Base-by-base conservation (phyloP, 805 yeast genomes). In the Candida ulmi region DNA sequence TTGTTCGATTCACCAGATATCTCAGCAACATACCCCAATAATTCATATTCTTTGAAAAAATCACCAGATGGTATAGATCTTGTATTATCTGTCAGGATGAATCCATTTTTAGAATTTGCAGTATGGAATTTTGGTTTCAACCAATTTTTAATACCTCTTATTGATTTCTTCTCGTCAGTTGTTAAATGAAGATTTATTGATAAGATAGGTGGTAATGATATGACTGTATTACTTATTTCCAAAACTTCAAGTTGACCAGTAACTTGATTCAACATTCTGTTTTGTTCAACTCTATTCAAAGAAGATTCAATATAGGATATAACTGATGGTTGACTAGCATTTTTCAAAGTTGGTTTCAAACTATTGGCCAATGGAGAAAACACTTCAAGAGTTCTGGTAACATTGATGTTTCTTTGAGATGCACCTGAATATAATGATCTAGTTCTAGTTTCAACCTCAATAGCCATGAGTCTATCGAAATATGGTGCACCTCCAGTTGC, bases 11-110 rank as follows among this genome's bases (percentile, higher is more conserved):
- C 52, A 3, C 58, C 61, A 8, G 54, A 38, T 6, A 85, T 73
- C 51, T 80, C 82, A 31, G 86, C 84, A 17, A 84, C 85, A 50
- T 72, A 80, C 0, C 91, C 91, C 36, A 72, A 65, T 26, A 85
- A 58, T 42, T 81, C 82, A 56, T 81, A 85, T 50, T 72, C 75
- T 17, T 40, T 39, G 38, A 38, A 58, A 18, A 60, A 63, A 33
- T 47, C 47, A 8, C 48, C 38, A 3, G 54, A 50, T 30, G 54
- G 55, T 8, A 56, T 40, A 23, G 67, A 68, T 15, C 48, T 45
- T 1, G 51, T 42, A 12, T 46, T 48, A 4, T 54, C 47, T 25
- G 65, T 66, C 39, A 76, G 50, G 11, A 59, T 45, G 17, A 67
- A 62, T 32, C 65, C 63, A 24, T 65, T 63, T 24, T 62, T 64